Evolutionary conservation across 2,329 filamentous ascomycete species (phyloP).

Genomic region (Thermothelomyces thermophilus): DNA sequence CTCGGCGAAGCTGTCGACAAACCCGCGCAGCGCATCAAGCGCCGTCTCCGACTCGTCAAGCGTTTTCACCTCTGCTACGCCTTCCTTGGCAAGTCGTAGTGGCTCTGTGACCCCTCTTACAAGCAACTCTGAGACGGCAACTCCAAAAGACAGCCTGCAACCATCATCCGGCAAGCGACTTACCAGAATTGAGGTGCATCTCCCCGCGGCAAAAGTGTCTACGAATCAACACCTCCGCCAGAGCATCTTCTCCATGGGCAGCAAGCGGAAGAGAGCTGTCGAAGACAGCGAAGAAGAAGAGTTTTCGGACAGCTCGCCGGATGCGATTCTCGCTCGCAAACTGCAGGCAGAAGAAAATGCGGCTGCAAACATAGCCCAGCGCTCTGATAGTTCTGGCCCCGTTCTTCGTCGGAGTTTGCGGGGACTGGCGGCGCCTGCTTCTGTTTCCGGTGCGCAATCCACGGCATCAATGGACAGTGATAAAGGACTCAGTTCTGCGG

Average conservation of each 20-base stretch:
- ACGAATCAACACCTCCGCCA: slow-evolving; percentile 39
- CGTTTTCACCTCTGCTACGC: slow-evolving; percentile 29
- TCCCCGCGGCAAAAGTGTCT: slow-evolving; percentile 28
- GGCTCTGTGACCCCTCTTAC: slow-evolving; percentile 40
- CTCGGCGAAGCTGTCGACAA: slow-evolving; percentile 26
- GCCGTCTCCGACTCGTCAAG: slow-evolving; percentile 32
- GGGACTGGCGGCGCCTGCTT: slow-evolving; percentile 1
- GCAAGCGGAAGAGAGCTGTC: slow-evolving; percentile 39
- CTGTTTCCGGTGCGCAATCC: neutral
- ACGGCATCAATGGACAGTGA: neutral
- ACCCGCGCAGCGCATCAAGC: slow-evolving; percentile 24
- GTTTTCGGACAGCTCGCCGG: slow-evolving; percentile 31
- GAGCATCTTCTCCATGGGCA: slow-evolving; percentile 44
- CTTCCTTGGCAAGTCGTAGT: slow-evolving; percentile 30
- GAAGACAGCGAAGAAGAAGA: slow-evolving; percentile 38
- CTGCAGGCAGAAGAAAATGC: slow-evolving; percentile 47
- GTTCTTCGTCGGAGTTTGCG: slow-evolving; percentile 12
- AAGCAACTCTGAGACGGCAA: slow-evolving; percentile 37
- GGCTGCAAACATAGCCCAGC: neutral
- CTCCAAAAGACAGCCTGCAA: slow-evolving; percentile 22
- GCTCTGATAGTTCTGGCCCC: neutral
- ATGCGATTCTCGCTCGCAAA: slow-evolving; percentile 48
- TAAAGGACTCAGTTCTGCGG: neutral
- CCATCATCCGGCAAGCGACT: slow-evolving; percentile 17
- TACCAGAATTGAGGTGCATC: slow-evolving; percentile 32